Evolutionary conservation across 805 yeast genomes (phyloP), one percentile per base, ranked within the genome.

Genomic region (Wickerhamia fluorescens): DNA sequence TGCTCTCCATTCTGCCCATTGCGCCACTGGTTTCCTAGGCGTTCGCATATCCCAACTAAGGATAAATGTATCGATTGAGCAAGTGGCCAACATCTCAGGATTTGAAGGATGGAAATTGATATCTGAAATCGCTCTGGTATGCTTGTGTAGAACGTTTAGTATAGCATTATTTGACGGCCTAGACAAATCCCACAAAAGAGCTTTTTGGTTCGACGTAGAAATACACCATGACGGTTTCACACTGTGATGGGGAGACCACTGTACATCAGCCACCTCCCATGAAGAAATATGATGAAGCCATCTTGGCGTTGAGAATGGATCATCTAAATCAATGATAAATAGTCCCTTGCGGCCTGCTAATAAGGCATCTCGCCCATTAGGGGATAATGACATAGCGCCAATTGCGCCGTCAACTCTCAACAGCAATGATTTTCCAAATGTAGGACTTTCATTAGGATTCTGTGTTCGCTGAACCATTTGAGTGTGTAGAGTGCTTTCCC

Each of bases 201-300:
- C 97, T 58, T 89, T 89, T 49, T 89, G 98, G 53, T 89, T 92
- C 2, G 95, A 81, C 0, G 97, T 86, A 1, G 95, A 84, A 1
- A 89, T 80, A 24, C 92, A 85, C 95, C 96, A 88, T 5, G 80
- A 67, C 1, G 95, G 89, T 40, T 83, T 84, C 2, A 78, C 68
- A 5, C 71, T 65, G 33, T 56, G 58, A 49, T 92, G 96, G 0
- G 96, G 96, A 3, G 94, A 84, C 97, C 98, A 92, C 53, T 92
- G 97, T 2, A 89, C 96, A 51, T 89, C 96, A 0, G 98, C 96
- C 3, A 92, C 98, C 53, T 92, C 97, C 97, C 97, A 92, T 0
- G 94, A 77, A 0, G 96, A 89, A 20, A 77, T 68, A 48, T 92
- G 96, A 31, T 78, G 94, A 10, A 92, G 69, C 88, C 94, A 86